Evolutionary conservation across 2,329 filamentous ascomycete species (phyloP), one percentile per base, ranked within the genome.

Genomic region (Coniochaeta pulveracea): DNA sequence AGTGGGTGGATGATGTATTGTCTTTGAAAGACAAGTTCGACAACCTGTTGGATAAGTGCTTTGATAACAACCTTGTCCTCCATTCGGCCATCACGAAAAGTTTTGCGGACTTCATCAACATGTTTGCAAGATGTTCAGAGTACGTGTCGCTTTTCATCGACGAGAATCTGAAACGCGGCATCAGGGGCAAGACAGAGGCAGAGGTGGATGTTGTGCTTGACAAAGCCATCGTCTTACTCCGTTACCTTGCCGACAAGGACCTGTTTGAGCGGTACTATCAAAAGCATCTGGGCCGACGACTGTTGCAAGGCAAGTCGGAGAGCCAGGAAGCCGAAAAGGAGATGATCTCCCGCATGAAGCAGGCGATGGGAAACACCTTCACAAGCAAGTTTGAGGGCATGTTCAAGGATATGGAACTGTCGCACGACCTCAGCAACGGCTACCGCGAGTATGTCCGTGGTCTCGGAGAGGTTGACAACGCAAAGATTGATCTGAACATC

Each of bases 191-290:
- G 63, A 89, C 85, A 0, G 91, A 96, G 47, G 69, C 68, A 18
- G 89, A 96, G 50, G 73, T 95, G 10, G 89, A 96, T 47, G 56
- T 61, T 6, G 74, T 93, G 1, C 64, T 96, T 25, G 88, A 95
- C 38, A 93, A 91, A 51, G 88, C 88, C 10, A 93, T 94, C 39
- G 76, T 80, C 0, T 64, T 98, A 6, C 71, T 98, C 34, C 78
- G 86, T 28, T 95, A 93, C 46, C 72, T 98, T 23, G 75, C 79
- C 35, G 89, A 96, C 49, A 91, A 89, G 58, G 91, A 98, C 52
- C 68, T 93, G 44, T 95, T 98, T 48, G 89, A 98, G 60, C 76
- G 83, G 4, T 98, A 98, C 56, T 96, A 98, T 64, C 94, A 96
- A 64, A 93, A 93, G 53, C 91, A 98, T 57, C 69, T 98, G 16